Percentiles rank a stretch among this genome's conserved stretches.
Evolutionary conservation across 306 rosid species (phyloP).

Genomic region (Inga oerstediana): DNA sequence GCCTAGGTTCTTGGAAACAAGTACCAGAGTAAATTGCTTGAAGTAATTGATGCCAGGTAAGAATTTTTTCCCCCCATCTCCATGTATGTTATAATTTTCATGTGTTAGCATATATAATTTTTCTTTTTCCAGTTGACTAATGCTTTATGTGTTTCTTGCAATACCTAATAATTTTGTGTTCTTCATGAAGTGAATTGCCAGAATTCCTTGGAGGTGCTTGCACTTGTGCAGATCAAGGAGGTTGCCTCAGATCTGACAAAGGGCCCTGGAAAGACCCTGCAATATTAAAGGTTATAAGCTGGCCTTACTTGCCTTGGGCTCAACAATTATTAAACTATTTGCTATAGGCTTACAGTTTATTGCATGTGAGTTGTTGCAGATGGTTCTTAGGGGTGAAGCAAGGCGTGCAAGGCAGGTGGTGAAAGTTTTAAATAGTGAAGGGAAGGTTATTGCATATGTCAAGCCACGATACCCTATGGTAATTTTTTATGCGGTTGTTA

Average conservation of each 20-base stretch:
- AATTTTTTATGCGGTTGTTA: constrained; percentile 27
- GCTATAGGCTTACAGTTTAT: constrained; percentile 29
- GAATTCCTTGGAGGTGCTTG: constrained; percentile 97
- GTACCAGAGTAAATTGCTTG: constrained; percentile 90
- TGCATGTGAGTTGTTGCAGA: constrained; percentile 48
- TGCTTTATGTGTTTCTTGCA: constrained; percentile 4
- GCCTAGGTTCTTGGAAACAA: constrained; percentile 95
- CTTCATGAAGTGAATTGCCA: constrained; percentile 84
- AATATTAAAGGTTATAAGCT: constrained; percentile 74
- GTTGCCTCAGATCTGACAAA: constrained; percentile 94
- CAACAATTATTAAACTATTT: background rate
- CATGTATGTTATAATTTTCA: background rate
- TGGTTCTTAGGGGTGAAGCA: constrained; percentile 85
- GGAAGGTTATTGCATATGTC: constrained; percentile 86
- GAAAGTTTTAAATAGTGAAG: constrained; percentile 81
- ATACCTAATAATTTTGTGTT: constrained; percentile 29
- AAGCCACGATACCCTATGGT: constrained; percentile 91
- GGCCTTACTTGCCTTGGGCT: constrained; percentile 9
- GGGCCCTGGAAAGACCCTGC: constrained; percentile 98
- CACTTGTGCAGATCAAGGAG: constrained; percentile 83
- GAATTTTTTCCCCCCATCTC: background rate
- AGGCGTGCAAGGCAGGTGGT: constrained; percentile 87
- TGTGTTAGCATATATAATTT: background rate
- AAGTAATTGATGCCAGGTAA: constrained; percentile 92
- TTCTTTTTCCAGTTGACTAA: constrained; percentile 1